Base-by-base conservation (phyloP, 2,329 filamentous ascomycete genomes). In the Huntiella bhutanensis region DNA sequence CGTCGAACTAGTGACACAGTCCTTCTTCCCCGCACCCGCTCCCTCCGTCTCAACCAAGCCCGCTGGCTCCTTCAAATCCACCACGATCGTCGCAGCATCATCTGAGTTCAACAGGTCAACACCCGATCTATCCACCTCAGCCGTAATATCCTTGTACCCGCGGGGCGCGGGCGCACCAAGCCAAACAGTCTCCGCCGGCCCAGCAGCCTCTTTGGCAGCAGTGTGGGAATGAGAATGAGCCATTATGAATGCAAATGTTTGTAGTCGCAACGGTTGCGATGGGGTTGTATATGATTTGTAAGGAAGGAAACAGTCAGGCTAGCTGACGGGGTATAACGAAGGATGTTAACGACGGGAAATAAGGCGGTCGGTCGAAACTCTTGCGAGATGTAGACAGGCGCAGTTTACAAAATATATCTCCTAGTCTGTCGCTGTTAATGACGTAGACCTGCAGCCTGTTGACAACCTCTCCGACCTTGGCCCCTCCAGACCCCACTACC, bases 1-100 rank as follows among this genome's bases (percentile, higher is more conserved):
- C 33, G 88, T 92, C 58, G 95, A 88, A 61, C 85, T 95, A 68
- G 95, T 84, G 16, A 96, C 78, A 80, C 83, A 96, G 62, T 98
- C 88, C 58, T 74, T 75, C 8, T 32, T 15, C 46, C 53, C 52
- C 22, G 65, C 60, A 33, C 52, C 50, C 33, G 65, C 63, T 7
- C 63, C 60, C 13, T 60, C 62, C 57, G 77, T 77, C 47, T 64
- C 70, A 55, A 3, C 40, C 40, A 13, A 42, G 15, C 17, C 10
- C n/a, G 40, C 28, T n/a, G 40, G 40, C 12, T 13, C 22, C 17
- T 22, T 28, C 17, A 13, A 15, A 13, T 42, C 40, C 58, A 96
- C 86, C 13, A 96, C 67, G 6, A 75, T 74, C 53, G 77, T 72
- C 48, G 86, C 82, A 34, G 70, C 68, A 54, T 75, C 78, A 56